A percentile compares a stretch with the other conserved stretches of the same genome.
phyloP scores from a whole-genome alignment of 805 yeast species.

The Scheffersomyces coipomensis region DNA sequence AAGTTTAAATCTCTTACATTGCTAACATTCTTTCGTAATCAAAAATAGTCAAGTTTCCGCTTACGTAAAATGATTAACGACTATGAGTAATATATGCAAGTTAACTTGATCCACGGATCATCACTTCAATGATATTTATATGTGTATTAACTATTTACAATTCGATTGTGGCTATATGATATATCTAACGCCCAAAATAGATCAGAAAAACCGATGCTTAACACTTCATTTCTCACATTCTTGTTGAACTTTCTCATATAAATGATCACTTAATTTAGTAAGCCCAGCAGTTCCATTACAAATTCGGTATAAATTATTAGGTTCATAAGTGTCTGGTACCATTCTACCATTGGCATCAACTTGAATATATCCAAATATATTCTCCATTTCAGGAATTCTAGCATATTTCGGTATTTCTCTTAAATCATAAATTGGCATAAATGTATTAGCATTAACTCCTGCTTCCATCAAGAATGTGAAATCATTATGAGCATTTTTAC shows the following conservation, averaged over 20 bases:
- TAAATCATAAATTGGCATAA: conserved; percentile 71
- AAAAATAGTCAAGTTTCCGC: too few species aligned
- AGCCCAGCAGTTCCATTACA: conserved; percentile 31
- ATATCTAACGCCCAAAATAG: too few species aligned
- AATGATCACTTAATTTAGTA: conserved; percentile 49
- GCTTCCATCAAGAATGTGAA: conserved; percentile 57
- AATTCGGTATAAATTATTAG: conserved; percentile 58
- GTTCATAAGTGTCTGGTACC: conserved; percentile 52
- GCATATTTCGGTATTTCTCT: conserved; percentile 63
- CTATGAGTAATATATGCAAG: too few species aligned
- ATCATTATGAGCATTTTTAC: conserved; percentile 36
- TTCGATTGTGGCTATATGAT: too few species aligned
- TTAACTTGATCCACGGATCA: too few species aligned
- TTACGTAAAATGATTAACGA: too few species aligned
- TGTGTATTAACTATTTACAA: too few species aligned
- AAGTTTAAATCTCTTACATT: too few species aligned
- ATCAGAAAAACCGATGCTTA: neutral
- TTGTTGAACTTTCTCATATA: conserved; percentile 40
- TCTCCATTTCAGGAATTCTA: conserved; percentile 69
- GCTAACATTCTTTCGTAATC: too few species aligned
- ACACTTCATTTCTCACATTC: conserved; percentile 26
- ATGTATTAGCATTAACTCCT: conserved; percentile 47
- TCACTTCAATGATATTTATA: too few species aligned
- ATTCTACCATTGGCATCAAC: conserved; percentile 57
- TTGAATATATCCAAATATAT: conserved; percentile 66